A percentile compares a stretch with the other conserved stretches of the same genome.
Evolutionary conservation across 768 basidiomycete species (phyloP).

Genomic region (Hortiboletus campestris): DNA sequence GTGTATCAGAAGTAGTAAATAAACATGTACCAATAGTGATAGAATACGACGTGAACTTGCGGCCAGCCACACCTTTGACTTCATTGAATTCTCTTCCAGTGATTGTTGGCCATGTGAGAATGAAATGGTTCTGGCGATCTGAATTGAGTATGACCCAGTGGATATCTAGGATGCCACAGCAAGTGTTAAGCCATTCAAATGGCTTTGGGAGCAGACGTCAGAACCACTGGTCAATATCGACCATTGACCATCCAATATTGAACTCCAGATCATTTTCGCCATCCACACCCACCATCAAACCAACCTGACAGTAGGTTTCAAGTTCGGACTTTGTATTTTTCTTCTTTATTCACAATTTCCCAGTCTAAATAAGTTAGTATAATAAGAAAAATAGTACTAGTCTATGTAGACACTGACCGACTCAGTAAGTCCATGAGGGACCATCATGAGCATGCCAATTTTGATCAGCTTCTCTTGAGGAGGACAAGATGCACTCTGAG

Average conservation of each 20-base stretch:
- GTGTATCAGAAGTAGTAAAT: no score
- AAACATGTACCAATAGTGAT: no score
- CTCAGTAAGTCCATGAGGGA: not conserved
- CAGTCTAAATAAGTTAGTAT: not conserved
- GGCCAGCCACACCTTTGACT: no score
- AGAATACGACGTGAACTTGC: no score
- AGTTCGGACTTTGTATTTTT: not conserved
- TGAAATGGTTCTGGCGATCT: no score
- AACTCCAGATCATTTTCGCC: conserved; percentile 1
- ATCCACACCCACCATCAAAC: not conserved
- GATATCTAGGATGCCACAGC: not conserved
- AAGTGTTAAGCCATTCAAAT: conserved; percentile 7
- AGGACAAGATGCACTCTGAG: not conserved
- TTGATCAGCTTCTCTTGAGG: conserved; percentile 1
- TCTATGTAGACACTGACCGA: not conserved
- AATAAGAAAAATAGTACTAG: not conserved
- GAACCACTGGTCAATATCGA: conserved; percentile 1
- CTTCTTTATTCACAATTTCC: not conserved
- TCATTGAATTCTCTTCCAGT: no score
- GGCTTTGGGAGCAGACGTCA: not conserved
- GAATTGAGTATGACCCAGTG: no score
- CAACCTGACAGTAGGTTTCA: not conserved
- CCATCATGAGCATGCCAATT: conserved; percentile 1
- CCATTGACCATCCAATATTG: not conserved
- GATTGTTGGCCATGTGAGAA: no score